Conservation (phyloP, 306 rosid species). For the Canavalia gladiata region DNA sequence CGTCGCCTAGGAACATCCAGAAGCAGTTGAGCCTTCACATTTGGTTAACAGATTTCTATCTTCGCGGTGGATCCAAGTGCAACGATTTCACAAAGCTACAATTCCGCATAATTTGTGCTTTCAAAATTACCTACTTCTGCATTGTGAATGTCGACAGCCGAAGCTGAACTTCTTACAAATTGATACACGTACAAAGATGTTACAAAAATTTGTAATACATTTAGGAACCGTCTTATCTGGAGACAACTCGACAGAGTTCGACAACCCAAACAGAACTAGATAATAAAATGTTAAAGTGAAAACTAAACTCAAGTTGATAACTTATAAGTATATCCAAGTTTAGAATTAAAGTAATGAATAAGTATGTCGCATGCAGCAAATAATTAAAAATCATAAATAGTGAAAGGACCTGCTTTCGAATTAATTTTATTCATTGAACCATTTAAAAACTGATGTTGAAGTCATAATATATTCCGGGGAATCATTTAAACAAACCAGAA, state of each 20-base stretch:
- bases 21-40: not conserved
- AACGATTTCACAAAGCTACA: not conserved
- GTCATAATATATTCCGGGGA: too few relatives aligned
- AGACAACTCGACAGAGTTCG: not conserved
- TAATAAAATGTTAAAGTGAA: too few relatives aligned
- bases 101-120: not conserved
- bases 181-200: not conserved
- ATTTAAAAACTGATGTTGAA: not conserved
- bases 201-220: not conserved
- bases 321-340: too few relatives aligned
- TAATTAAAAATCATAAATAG: too few relatives aligned
- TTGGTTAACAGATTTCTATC: too few relatives aligned
- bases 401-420: too few relatives aligned
- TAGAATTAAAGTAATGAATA: too few relatives aligned
- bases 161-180: not conserved
- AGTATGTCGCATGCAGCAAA: too few relatives aligned
- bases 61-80: too few relatives aligned
- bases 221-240: not conserved
- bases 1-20: too few relatives aligned
- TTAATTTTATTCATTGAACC: too few relatives aligned
- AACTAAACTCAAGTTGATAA: too few relatives aligned
- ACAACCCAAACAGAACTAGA: not conserved
- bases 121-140: not conserved
- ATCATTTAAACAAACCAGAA: not conserved
- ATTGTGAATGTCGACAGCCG: not conserved